Evolutionary conservation across 2,329 filamentous ascomycete genomes (phyloP), one percentile per base, ranked within the genome.

Genomic region (Penicillium paneum): DNA sequence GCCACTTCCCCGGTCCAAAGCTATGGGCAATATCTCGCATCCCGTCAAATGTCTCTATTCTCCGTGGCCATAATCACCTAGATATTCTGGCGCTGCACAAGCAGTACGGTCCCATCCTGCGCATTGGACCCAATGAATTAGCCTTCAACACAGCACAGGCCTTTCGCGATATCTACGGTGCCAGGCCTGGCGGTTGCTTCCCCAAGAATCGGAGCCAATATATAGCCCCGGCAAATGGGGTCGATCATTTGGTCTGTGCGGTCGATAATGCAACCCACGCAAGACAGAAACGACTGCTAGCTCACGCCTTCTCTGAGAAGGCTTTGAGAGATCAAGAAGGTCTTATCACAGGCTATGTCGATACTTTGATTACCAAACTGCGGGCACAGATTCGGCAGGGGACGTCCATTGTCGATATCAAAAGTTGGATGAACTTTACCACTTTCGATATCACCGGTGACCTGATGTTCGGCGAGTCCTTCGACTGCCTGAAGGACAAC

Each of bases 361-460:
- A 71, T 47, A 63, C 57, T 0, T 28, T 71, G 46, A 62, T 71
- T 13, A 34, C 6, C 8, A 62, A 63, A 19, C 39, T 71, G 12
- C 55, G 52, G 12, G 19, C 13, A 10, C 24, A 55, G 10, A 59
- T 54, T 26, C 48, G 24, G 5, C 41, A 39, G n/a, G 38, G 47
- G 0, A 39, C 29, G 7, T 38, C 52, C 2, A 28, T 36, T 1
- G 56, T 66, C 36, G 64, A 73, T 58, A 63, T 72, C 39, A 63
- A 56, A 24, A 58, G 59, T n/a, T 74, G 68, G 70, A 64, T 66
- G 49, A 68, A 72, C 19, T 74, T 62, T 11, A 68, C 67, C 2
- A 69, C 70, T 2, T 76, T 76, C 45, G 74, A 76, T 54, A 67
- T 76, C 24, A 69, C 72, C 2, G 71, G 72, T 2, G 72, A 75